Evolutionary conservation across 495 filamentous ascomycete species (phyloP), one percentile per base, ranked within the genome.

Genomic region (Penicillium waksmanii): DNA sequence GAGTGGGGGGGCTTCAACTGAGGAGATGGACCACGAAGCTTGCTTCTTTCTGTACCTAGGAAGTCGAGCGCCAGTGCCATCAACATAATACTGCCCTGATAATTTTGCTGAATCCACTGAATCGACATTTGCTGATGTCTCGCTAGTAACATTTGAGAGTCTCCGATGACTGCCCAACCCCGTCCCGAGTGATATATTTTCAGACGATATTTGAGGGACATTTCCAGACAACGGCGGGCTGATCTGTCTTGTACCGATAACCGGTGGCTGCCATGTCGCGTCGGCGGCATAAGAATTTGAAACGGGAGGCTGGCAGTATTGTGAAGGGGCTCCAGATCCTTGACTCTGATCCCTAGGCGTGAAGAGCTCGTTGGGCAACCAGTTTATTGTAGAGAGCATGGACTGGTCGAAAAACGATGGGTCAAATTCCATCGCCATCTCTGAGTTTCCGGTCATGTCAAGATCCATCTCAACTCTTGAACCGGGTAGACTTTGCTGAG

Each of bases 41-140:
- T 71, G 70, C 35, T 62, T 73, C 31, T 62, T 69, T 51, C 62
- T 66, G 15, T 72, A 64, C 35, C 66, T 76, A 12, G 73, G 68
- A 33, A 74, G 59, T 46, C 74, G 65, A 17, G 65, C 66, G 12
- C 66, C 63, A 25, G 68, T 66, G 15, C 72, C 70, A 63, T 81
- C 74, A 5, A 76, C 72, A 57, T 72, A 74, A 47, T 73, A 73
- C 17, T 80, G 66, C 9, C 70, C 71, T 33, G 69, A 64, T 25
- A 64, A 64, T 31, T 69, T 70, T 11, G 64, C 38, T 10, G 61
- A 61, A 49, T 58, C 69, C 10, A 61, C 61, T 1, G 66, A 63
- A 21, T 62, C 64, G 8, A 58, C 44, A 47, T 61, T 59, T 1
- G 65, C 56, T 5, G 72, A 73, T 33, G 56, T 25, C 36, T 68